A percentile compares a stretch with the other conserved stretches of the same genome.
phyloP scores from a whole-genome alignment of 257 asterid species.

The Petrea volubilis region DNA sequence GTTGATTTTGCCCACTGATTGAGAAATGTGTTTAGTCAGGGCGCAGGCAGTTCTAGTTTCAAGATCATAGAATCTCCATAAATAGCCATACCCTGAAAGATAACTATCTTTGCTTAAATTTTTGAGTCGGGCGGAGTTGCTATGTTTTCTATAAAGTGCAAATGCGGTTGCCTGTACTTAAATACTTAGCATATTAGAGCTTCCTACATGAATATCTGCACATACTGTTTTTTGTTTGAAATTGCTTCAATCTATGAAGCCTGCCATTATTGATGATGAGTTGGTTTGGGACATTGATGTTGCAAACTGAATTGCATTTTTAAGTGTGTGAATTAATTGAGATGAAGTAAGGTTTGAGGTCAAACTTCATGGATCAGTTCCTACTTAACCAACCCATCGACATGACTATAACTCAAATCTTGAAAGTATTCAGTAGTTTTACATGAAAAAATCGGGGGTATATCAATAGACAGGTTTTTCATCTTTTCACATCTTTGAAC shows the following conservation, averaged over 20 bases:
- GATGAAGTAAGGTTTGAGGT: neutral
- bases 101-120: neutral
- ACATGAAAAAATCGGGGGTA: neutral
- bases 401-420: neutral
- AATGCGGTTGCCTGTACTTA: neutral
- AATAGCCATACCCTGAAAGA: neutral
- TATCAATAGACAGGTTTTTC: neutral
- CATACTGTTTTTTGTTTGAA: neutral
- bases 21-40: slow-evolving; percentile 1
- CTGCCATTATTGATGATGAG: neutral
- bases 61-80: neutral
- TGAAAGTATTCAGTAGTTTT: neutral
- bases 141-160: neutral
- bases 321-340: neutral
- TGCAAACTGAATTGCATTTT: neutral
- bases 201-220: slow-evolving; percentile 1
- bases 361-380: neutral
- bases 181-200: neutral
- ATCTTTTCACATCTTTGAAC: neutral
- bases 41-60: neutral
- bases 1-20: neutral
- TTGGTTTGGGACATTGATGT: slow-evolving; percentile 13
- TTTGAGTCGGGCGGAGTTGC: neutral
- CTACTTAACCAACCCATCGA: neutral
- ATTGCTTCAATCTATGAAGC: neutral